These are phyloP conservation scores for Thalia dealbata DNA, from an alignment of 176 grass and related monocot genomes.

Conservation along the genomic window DNA sequence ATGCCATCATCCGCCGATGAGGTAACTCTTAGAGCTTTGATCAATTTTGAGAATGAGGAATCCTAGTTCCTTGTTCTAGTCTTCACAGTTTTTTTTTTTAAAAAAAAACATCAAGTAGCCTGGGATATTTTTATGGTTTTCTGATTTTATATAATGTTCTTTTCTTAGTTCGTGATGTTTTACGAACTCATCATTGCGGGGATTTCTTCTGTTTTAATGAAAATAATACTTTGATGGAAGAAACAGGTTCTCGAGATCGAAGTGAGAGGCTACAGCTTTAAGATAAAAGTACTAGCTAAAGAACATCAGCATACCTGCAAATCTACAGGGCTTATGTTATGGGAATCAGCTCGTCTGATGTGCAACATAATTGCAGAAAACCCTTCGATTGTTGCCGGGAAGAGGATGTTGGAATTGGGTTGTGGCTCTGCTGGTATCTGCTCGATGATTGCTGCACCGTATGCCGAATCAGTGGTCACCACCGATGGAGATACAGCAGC, in stretches of 20 bases:
- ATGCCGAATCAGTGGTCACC: conserved; percentile 44
- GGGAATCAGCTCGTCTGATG: conserved; percentile 85
- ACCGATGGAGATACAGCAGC: conserved; percentile 83
- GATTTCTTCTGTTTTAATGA: not conserved
- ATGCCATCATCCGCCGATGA: conserved; percentile 48
- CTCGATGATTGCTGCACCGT: conserved; percentile 68
- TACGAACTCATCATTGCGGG: not conserved
- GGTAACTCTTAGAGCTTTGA: conserved; percentile 29
- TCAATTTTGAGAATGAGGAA: not conserved
- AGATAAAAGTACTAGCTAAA: conserved; percentile 59
- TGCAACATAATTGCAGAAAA: conserved; percentile 71
- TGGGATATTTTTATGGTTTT: not conserved
- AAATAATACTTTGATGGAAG: conserved; percentile 8
- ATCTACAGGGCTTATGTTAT: conserved; percentile 80
- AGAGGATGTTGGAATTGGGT: conserved; percentile 71
- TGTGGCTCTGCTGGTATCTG: conserved; percentile 79
- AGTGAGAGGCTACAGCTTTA: conserved; percentile 48
- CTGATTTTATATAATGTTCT: not conserved
- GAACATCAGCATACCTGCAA: conserved; percentile 94
- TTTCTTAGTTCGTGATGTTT: not conserved
- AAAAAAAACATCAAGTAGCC: too few relatives aligned
- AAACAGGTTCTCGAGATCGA: conserved; percentile 32
- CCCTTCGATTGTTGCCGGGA: conserved; percentile 58
- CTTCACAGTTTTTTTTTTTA: too few relatives aligned
- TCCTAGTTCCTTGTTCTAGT: not conserved